Conservation (phyloP, 805 yeast species). For the Lipomyces japonicus region DNA sequence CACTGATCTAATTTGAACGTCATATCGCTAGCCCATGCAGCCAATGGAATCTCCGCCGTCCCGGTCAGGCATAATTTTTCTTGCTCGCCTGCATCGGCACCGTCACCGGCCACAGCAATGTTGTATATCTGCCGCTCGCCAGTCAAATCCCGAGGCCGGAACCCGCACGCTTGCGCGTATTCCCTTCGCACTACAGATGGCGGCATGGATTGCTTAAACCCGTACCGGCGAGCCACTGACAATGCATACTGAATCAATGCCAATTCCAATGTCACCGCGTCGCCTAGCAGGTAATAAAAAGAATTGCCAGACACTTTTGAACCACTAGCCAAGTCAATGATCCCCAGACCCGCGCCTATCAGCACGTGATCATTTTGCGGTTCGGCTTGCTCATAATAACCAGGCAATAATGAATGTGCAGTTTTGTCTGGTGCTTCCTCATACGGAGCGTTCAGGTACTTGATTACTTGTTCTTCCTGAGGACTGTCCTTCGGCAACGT, state of each 20-base stretch:
- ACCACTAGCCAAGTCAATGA: constrained; percentile 70
- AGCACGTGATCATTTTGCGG: constrained; percentile 56
- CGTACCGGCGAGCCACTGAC: constrained; percentile 57
- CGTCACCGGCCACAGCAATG: constrained; percentile 43
- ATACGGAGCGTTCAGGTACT: constrained; percentile 18
- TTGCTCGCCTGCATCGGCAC: constrained; percentile 19
- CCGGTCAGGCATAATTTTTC: constrained; percentile 66
- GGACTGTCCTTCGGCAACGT: constrained; percentile 17
- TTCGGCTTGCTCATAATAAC: neutral
- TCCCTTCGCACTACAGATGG: constrained; percentile 82
- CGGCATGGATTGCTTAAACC: constrained; percentile 70
- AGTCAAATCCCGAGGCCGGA: constrained; percentile 84
- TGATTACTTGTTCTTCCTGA: constrained; percentile 11
- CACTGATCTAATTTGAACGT: constrained; percentile 42
- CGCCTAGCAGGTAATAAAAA: constrained; percentile 80
- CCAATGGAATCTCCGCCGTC: constrained; percentile 93
- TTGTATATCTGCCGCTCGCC: constrained; percentile 82
- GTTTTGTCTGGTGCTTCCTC: constrained; percentile 1
- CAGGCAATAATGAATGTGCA: constrained; percentile 3
- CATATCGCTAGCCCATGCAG: constrained; percentile 64
- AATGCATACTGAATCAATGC: constrained; percentile 82
- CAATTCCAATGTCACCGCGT: constrained; percentile 84
- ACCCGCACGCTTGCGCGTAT: constrained; percentile 84
- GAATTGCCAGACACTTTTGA: constrained; percentile 76
- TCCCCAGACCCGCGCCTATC: constrained; percentile 63